Percentiles rank a stretch among this genome's conserved stretches.
These are phyloP conservation scores for Tulasnella sp. DNA, from an alignment of 768 basidiomycete species.

Conservation along the genomic window DNA sequence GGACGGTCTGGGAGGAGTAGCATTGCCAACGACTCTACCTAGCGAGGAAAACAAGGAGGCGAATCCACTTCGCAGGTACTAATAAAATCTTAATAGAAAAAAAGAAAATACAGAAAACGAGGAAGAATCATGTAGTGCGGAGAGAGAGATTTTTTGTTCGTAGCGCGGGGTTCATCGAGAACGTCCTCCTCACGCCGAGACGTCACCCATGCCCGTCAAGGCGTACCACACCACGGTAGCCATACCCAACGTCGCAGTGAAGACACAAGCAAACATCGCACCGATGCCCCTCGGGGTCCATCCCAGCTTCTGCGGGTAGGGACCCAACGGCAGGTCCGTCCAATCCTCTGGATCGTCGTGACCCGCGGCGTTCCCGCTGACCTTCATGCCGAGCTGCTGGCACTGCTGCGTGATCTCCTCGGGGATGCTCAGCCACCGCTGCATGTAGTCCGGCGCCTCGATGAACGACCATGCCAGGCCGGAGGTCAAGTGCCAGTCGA, in stretches of 20 bases:
- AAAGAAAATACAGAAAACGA: background rate
- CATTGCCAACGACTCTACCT: background rate
- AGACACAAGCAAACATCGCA: slow-evolving; percentile 61
- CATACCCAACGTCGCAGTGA: slow-evolving; percentile 86
- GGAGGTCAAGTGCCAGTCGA: slow-evolving; percentile 42
- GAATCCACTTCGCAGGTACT: background rate
- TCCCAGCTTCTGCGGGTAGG: slow-evolving; percentile 39
- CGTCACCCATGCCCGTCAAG: slow-evolving; percentile 20
- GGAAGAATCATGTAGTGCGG: background rate
- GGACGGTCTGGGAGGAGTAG: background rate
- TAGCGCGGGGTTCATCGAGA: background rate
- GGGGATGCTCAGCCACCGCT: slow-evolving; percentile 58
- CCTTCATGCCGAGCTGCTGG: slow-evolving; percentile 57
- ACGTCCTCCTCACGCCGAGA: background rate
- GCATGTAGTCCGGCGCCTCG: slow-evolving; percentile 74
- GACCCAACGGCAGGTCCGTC: slow-evolving; percentile 37
- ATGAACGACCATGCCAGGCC: slow-evolving; percentile 87
- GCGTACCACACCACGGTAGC: slow-evolving; percentile 79
- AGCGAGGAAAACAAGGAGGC: background rate
- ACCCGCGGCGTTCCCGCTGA: slow-evolving; percentile 88
- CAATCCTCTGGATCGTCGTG: slow-evolving; percentile 66
- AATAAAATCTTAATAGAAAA: background rate
- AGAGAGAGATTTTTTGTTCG: background rate
- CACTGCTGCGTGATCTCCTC: slow-evolving; percentile 73
- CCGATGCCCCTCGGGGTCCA: slow-evolving; percentile 46